Percentiles rank a stretch among this genome's conserved stretches.
These are phyloP conservation scores for Sarocladium oryzae DNA, from an alignment of 2,329 filamentous ascomycete species.

Conservation along the genomic window DNA sequence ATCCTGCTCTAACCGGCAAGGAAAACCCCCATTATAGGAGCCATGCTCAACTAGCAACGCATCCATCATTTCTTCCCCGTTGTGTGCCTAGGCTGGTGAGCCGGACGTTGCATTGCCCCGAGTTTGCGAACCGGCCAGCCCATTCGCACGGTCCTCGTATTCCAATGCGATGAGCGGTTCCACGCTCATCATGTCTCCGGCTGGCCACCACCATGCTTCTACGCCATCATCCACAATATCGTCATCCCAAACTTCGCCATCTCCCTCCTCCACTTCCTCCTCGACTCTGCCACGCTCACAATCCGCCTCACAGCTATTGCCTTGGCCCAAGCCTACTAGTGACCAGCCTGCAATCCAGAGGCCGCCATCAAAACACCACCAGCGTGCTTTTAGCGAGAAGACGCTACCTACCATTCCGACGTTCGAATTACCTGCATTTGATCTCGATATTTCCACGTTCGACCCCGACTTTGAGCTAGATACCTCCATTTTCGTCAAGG, in stretches of 20 bases:
- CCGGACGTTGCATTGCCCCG: conserved; percentile 6
- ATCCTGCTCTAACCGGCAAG: neutral
- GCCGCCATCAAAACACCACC: conserved; percentile 15
- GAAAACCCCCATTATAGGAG: conserved; percentile 5
- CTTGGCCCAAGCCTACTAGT: conserved; percentile 19
- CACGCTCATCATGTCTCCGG: conserved; percentile 33
- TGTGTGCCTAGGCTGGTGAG: neutral
- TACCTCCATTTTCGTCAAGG: conserved; percentile 35
- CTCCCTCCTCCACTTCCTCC: neutral
- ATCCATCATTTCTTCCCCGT: neutral
- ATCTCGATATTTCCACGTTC: conserved; percentile 46
- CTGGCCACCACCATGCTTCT: conserved; percentile 19
- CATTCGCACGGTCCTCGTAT: conserved; percentile 8
- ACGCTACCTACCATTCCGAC: conserved; percentile 14
- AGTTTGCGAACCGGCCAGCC: neutral
- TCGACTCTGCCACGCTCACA: conserved; percentile 22
- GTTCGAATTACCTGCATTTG: conserved; percentile 48
- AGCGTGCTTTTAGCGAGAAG: conserved; percentile 15
- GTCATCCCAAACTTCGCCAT: conserved; percentile 13
- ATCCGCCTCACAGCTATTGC: conserved; percentile 26
- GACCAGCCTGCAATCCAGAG: conserved; percentile 19
- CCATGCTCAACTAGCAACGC: conserved; percentile 5
- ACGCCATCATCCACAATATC: conserved; percentile 20
- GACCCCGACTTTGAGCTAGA: conserved; percentile 44
- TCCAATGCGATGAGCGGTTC: conserved; percentile 30